Base-by-base conservation (phyloP, 305 asterid genomes). In the Fraxinus floribunda region DNA sequence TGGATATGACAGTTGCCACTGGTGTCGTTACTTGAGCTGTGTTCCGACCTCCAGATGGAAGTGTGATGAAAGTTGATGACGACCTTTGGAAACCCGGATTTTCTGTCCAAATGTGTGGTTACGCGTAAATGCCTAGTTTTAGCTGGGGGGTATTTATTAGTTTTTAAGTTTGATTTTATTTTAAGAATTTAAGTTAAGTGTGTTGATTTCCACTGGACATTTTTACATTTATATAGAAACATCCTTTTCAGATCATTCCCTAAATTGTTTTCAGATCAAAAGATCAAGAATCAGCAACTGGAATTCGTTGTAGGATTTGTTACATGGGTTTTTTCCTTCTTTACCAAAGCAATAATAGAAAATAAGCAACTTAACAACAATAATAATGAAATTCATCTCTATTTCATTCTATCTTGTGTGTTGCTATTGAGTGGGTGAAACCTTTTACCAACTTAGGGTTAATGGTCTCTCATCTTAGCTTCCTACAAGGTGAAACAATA, bases 21-120 rank as follows among this genome's bases (percentile, higher is more conserved):
- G 98, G 98, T 94, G 98, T 80, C 93, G 88, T 38, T 94, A 93
- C 79, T 29, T 89, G 81, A 92, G 89, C 76, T 93, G 97, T 76
- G 94, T 94, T 35, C 97, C 96, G 1, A 93, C 93, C 10, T 90
- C 97, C 18, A 88, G 60, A 83, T 94, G 97, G 97, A 90, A 88
- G 82, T 94, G 98, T 80, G 86, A 86, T 34, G 90, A 76, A 76
- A 68, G 24, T 80, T 84, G 74, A 83, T 5, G 13, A 5, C 22
- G 22, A 16, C 13, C 20, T 13, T 68, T 2, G 7, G 7, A 13
- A n/a, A 62, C 13, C 38, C 1, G 13, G 36, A 3, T 70, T 70
- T 15, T 15, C 20, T 13, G 39, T 29, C 39, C 72, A 22, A 22
- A 62, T 13, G 76, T 38, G 7, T 38, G 18, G 62, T 55, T 18